Evolutionary conservation across 371 early-diverging fungal genomes (phyloP), one percentile per base, ranked within the genome.

Genomic region (Amoeboaphelidium occidentale): DNA sequence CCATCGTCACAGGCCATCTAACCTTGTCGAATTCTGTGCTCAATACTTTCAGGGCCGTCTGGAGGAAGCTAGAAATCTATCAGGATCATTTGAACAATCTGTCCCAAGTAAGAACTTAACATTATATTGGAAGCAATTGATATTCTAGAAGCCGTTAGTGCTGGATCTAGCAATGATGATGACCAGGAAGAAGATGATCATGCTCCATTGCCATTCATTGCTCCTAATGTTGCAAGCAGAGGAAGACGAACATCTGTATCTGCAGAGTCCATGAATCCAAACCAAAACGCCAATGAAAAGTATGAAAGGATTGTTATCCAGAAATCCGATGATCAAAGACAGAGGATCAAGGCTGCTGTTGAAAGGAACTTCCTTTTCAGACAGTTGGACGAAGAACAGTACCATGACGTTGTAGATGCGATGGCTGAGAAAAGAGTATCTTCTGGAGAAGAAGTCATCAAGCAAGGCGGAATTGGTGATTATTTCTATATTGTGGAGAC

Each of bases 401-500:
- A 83, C 56, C 70, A 70, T 58, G 93, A 91, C 58, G 88, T 96
- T 2, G 78, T 94, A 2, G 79, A 90, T 56, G 93, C 96, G 20
- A 91, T 94, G 92, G 73, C 77, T 26, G 96, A 94, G 62, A 90
- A 87, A 63, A 63, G 61, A 14, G 79, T 89, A 25, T 23, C 50
- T 22, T 44, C 64, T 10, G 81, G 76, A 23, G 81, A 80, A 52
- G 74, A 66, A 43, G 75, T 98, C 32, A 94, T 97, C 56, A 74
- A 72, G 47, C 96, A 98, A 64, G 97, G 94, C 32, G 96, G 78
- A 43, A 82, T 85, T 12, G 97, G 94, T 39, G 94, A 91, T 67
- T 92, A 70, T 64, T 96, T 97, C 61, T 97, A 97, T 64, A 81
- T 93, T 12, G 92, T 94, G 24, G 97, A 97, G 58, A 72, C 73